Evolutionary conservation across 2,329 filamentous ascomycete genomes (phyloP).

Genomic region (Beauveria medogensis): DNA sequence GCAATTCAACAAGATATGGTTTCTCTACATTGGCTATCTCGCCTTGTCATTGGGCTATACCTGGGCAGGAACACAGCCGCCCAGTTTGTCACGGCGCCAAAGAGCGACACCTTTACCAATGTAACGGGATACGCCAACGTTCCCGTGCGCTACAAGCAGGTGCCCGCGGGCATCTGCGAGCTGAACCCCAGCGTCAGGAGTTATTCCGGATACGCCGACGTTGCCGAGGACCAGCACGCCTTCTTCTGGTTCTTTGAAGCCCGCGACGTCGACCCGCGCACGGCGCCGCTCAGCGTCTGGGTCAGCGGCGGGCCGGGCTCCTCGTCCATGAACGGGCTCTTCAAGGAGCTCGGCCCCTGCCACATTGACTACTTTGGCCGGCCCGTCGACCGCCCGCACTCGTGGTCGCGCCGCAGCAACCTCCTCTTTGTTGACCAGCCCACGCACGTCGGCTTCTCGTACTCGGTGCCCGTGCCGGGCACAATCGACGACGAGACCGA

Average conservation of each 20-base stretch:
- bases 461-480: slow-evolving; percentile 48
- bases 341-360: slow-evolving; percentile 22
- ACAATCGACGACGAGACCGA: not conserved
- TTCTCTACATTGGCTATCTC: not conserved
- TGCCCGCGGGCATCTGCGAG: slow-evolving; percentile 38
- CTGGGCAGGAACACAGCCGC: not conserved
- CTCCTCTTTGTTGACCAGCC: slow-evolving; percentile 53
- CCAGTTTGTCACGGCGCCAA: slow-evolving; percentile 18
- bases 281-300: slow-evolving; percentile 40
- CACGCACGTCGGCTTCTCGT: slow-evolving; percentile 60
- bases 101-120: slow-evolving; percentile 8
- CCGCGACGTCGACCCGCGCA: slow-evolving; percentile 17
- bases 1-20: not conserved
- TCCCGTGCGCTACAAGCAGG: slow-evolving; percentile 16
- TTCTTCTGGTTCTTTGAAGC: slow-evolving; percentile 25
- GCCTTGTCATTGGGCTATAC: not conserved
- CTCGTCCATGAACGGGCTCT: slow-evolving; percentile 17
- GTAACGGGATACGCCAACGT: slow-evolving; percentile 15
- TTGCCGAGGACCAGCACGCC: slow-evolving; percentile 6
- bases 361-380: slow-evolving; percentile 39
- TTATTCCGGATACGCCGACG: slow-evolving; percentile 48
- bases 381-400: slow-evolving; percentile 50
- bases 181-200: slow-evolving; percentile 16
- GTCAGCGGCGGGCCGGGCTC: slow-evolving; percentile 52
- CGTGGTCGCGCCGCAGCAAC: slow-evolving; percentile 49